Conservation (phyloP, 108 stramenopile species). For the Pseudonitzschia delicatissima region DNA sequence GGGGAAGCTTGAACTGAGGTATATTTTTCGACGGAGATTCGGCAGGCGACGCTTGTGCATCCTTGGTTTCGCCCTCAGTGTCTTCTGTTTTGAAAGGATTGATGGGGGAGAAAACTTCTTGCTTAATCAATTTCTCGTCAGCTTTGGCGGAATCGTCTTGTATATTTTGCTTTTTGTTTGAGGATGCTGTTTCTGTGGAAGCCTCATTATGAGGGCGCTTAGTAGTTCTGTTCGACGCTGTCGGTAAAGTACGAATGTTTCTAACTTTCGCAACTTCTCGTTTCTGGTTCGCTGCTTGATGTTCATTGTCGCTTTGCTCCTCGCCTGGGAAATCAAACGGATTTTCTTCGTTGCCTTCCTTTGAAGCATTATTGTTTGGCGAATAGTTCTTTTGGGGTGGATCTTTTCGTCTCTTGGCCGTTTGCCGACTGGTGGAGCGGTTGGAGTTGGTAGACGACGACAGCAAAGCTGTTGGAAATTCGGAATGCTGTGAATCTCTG, state of each 20-base stretch:
- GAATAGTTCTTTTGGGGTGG: background rate
- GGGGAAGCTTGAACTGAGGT: constrained; percentile 3
- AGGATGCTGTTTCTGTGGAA: background rate
- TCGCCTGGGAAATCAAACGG: background rate
- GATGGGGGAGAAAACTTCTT: too few species aligned
- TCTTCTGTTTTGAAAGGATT: background rate
- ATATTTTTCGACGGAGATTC: background rate
- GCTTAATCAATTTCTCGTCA: too few species aligned
- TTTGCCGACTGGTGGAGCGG: background rate
- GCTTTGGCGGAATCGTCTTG: too few species aligned
- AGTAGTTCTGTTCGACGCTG: background rate
- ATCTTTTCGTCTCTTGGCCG: background rate
- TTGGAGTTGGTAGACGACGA: background rate
- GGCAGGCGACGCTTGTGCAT: background rate
- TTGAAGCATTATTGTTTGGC: background rate
- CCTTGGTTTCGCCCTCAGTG: background rate
- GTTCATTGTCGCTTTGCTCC: background rate
- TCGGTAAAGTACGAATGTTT: too few species aligned
- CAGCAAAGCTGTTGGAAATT: background rate
- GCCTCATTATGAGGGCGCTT: background rate
- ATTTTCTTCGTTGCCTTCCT: background rate
- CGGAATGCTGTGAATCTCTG: too few species aligned
- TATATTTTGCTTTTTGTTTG: background rate
- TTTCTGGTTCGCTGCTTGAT: background rate
- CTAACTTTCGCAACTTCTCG: background rate